Percentiles rank a stretch among this genome's conserved stretches.
phyloP scores from a whole-genome alignment of 1,284 basidiomycete species.

The Ceratobasidium sp. region DNA sequence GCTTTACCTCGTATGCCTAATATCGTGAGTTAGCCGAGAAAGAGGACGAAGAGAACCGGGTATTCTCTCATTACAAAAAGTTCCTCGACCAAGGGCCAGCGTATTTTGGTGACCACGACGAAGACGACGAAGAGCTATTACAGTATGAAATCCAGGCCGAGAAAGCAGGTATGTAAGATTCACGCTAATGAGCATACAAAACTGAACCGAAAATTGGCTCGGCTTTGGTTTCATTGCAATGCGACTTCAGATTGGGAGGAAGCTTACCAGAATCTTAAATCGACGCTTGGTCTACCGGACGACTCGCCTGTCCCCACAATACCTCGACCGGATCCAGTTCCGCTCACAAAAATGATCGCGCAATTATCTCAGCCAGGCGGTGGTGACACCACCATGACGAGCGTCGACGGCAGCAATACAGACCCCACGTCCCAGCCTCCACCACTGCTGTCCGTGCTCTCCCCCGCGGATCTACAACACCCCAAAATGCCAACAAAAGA shows the following conservation, averaged over 20 bases:
- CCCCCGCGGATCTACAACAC: constrained; percentile 71
- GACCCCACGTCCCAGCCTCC: constrained; percentile 47
- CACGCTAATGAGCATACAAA: constrained; percentile 29
- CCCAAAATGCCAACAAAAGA: constrained; percentile 76
- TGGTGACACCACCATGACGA: constrained; percentile 54
- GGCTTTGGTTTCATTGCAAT: constrained; percentile 15
- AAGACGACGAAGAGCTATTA: constrained; percentile 73
- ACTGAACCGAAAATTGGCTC: not conserved
- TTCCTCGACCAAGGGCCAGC: constrained; percentile 86
- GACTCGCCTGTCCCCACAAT: constrained; percentile 62
- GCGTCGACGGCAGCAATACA: constrained; percentile 28
- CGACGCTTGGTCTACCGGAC: constrained; percentile 60
- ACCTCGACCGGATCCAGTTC: constrained; percentile 53
- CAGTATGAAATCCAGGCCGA: constrained; percentile 75
- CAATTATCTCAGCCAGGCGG: constrained; percentile 61
- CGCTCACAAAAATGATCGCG: constrained; percentile 46
- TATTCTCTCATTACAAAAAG: constrained; percentile 81
- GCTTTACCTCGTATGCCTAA: not conserved
- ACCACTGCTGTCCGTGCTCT: constrained; percentile 77
- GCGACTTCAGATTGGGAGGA: constrained; percentile 70
- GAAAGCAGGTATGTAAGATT: constrained; percentile 67
- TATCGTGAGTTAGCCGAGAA: constrained; percentile 46
- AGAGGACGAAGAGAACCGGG: constrained; percentile 83
- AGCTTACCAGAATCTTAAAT: constrained; percentile 62
- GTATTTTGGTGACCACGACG: constrained; percentile 94